Conservation (phyloP, 768 basidiomycete species). For the Amanita inopinata region DNA sequence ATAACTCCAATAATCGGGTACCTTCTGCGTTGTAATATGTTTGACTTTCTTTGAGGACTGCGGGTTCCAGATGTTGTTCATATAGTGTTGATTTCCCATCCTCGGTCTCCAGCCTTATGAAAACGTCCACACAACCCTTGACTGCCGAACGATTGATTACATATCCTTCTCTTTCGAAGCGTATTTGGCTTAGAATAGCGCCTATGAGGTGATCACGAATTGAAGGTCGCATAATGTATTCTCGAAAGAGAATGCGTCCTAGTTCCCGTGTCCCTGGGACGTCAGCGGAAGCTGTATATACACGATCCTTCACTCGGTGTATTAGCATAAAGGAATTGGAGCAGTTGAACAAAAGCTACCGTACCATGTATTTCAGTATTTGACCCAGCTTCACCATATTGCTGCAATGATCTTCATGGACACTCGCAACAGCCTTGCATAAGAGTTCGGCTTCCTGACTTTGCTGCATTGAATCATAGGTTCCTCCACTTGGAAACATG, state of each 20-base stretch:
- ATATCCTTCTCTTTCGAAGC: slow-evolving; percentile 85
- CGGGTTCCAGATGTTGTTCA: slow-evolving; percentile 75
- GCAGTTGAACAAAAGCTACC: slow-evolving; percentile 17
- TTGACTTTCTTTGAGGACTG: slow-evolving; percentile 67
- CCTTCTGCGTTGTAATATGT: slow-evolving; percentile 76
- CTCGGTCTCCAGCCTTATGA: slow-evolving; percentile 55
- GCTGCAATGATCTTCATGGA: slow-evolving; percentile 91
- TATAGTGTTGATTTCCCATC: slow-evolving; percentile 56
- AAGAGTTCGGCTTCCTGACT: slow-evolving; percentile 80
- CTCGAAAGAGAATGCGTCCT: slow-evolving; percentile 75
- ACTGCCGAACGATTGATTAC: slow-evolving; percentile 87
- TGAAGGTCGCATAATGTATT: slow-evolving; percentile 67
- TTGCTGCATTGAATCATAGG: slow-evolving; percentile 59
- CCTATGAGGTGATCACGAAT: slow-evolving; percentile 77
- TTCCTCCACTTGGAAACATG: slow-evolving; percentile 66
- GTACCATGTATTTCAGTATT: slow-evolving; percentile 95
- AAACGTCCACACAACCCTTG: slow-evolving; percentile 80
- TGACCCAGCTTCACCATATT: slow-evolving; percentile 85
- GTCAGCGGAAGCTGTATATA: slow-evolving; percentile 64
- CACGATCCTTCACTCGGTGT: slow-evolving; percentile 64
- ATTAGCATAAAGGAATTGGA: slow-evolving; percentile 2
- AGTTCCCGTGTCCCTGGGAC: slow-evolving; percentile 77
- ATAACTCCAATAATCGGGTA: slow-evolving; percentile 53
- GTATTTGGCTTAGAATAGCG: slow-evolving; percentile 81
- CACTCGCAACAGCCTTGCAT: slow-evolving; percentile 69